Percentiles rank a stretch among this genome's conserved stretches.
Evolutionary conservation across 805 yeast genomes (phyloP).

Genomic region (fission yeast (Schizosaccharomyces pombe)): DNA sequence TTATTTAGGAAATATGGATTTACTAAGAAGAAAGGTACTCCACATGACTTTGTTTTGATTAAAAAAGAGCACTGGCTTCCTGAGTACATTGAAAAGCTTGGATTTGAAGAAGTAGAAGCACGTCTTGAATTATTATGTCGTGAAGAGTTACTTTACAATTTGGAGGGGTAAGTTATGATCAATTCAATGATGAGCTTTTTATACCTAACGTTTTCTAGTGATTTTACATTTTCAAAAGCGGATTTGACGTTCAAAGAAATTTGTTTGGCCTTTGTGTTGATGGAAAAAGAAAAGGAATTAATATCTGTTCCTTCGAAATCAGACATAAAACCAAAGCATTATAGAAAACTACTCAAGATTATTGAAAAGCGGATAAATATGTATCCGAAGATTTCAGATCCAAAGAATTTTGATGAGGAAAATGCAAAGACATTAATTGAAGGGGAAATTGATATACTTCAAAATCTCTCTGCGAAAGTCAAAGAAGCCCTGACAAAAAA

Average conservation of each 20-base stretch:
- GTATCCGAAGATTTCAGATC: neutral
- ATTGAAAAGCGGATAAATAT: neutral
- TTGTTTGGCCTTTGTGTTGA: neutral
- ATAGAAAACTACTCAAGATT: neutral
- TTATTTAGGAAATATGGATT: conserved; percentile 77
- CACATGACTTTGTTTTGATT: neutral
- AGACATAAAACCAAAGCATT: neutral
- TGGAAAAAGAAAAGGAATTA: neutral
- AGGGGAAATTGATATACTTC: neutral
- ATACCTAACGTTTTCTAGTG: neutral
- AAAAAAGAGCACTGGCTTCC: neutral
- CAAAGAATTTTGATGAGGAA: neutral
- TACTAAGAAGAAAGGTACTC: conserved; percentile 38
- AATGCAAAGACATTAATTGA: neutral
- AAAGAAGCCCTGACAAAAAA: neutral
- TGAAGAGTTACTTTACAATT: neutral
- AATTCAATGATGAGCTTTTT: neutral
- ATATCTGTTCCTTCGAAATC: neutral
- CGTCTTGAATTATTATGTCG: neutral
- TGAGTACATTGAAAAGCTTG: neutral
- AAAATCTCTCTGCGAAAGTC: neutral
- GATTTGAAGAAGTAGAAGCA: neutral
- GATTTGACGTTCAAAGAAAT: neutral
- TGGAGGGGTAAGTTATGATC: neutral
- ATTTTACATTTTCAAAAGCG: neutral